Base-by-base conservation (phyloP, 2,329 filamentous ascomycete species). In the Xylariaceae sp. region DNA sequence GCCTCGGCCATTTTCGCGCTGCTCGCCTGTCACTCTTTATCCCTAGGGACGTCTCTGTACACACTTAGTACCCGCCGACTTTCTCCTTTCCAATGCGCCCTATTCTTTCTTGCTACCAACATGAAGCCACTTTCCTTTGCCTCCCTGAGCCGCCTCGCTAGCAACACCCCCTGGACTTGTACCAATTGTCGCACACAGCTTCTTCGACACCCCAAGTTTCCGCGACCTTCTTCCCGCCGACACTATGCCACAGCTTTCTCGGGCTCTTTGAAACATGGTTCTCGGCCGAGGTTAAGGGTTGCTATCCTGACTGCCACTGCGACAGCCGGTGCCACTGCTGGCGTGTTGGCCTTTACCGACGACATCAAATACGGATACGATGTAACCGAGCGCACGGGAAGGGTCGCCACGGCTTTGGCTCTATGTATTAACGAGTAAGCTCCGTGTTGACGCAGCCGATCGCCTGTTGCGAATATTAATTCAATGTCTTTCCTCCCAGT, bases 341-440 rank as follows among this genome's bases (percentile, higher is more conserved):
- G 74, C 6, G 70, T 73, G 3, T 64, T 83, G 26, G 78, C 79
- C 19, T 84, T 85, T 57, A 76, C 76, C 26, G 83, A 86, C 68
- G 85, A 95, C 61, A 84, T 90, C 60, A 88, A 86, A 70, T 85
- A 89, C 74, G 79, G 80, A 32, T 92, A 89, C 67, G 82, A 86
- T 49, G 88, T 89, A 10, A 81, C 81, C 2, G 85, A 90, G 72
- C 81, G 92, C 61, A 87, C 88, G 32, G 87, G 88, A 8, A 81
- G 92, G 58, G 92, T 97, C 19, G 84, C 85, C 10, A 77, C 80
- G 22, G 83, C 88, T 26, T 71, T 97, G 63, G 83, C 82, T 13
- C 76, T 95, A 53, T 92, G 88, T 73, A 94, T 97, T 61, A 92
- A 92, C 67, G 92, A 96, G 90, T 95, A 58, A 53, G 65, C 53